Evolutionary conservation across 2,329 filamentous ascomycete species (phyloP), one percentile per base, ranked within the genome.

Genomic region (Chaetomium sp.): DNA sequence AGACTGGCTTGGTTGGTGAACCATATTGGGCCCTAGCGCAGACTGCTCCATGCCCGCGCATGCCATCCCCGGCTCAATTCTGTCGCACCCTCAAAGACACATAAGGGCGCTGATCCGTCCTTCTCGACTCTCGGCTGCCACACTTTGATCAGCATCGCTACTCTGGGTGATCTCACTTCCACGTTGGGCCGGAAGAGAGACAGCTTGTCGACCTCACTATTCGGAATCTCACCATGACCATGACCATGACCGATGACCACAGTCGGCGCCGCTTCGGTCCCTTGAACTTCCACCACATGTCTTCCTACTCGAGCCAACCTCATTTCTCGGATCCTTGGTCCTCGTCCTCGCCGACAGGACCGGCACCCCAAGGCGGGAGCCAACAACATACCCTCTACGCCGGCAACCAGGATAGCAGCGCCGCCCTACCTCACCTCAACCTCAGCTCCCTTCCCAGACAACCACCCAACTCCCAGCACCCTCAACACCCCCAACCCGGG

Each of bases 241-340:
- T 54, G 49, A 54, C 58, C 49, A 60, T 60, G 35, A 27, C 65
- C 63, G 92, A 97, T 81, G 87, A 88, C 29, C 63, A 65, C 74
- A 91, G 93, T 78, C 92, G 94, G 81, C 91, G 88, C 82, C 87
- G 87, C 77, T 91, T 90, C 81, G 91, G 85, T 75, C 86, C 85
- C 76, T 79, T 96, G 81, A 87, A 87, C 78, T 95, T 94, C 82
- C 91, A 94, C 77, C 84, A 87, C 77, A 88, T 93, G 83, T 87
- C 90, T 76, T 78, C 79, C 72, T 92, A 91, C 78, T 76, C 83
- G 73, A 75, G 83, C 80, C 75, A 80, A 49, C 87, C 90, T 69
- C 90, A 95, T 70, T 97, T 97, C 81, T 93, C 90, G 74, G 95
- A 97, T 78, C 93, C 93, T 50, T 97, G 93, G 93, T 82, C 82